phyloP scores from a whole-genome alignment of 371 early-diverging fungal species.

The Rhizomucor miehei region DNA sequence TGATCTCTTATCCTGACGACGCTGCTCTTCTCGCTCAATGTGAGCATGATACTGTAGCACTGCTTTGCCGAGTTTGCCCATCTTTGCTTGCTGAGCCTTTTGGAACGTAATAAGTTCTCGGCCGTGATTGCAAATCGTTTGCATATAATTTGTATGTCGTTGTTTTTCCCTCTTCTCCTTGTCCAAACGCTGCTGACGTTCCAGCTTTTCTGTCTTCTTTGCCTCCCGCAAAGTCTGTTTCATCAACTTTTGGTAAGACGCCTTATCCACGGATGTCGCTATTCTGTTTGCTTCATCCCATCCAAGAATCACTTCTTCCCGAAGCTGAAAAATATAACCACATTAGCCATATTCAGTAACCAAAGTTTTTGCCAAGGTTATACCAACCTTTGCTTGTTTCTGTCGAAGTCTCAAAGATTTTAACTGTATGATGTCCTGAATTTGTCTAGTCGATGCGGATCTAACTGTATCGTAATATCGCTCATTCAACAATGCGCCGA shows the following conservation, averaged over 20 bases:
- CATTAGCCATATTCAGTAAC: neutral
- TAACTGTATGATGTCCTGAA: conserved; percentile 86
- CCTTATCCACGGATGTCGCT: conserved; percentile 76
- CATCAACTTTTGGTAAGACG: conserved; percentile 83
- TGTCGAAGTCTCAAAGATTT: conserved; percentile 77
- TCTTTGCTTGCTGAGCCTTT: conserved; percentile 61
- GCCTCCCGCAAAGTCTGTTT: conserved; percentile 91
- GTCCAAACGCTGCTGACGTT: conserved; percentile 86
- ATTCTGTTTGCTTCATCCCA: conserved; percentile 70
- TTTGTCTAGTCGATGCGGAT: conserved; percentile 21
- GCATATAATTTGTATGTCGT: conserved; percentile 79
- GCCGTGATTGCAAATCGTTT: conserved; percentile 77
- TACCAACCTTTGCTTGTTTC: conserved; percentile 65
- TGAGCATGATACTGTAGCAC: conserved; percentile 79
- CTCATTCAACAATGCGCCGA: conserved; percentile 25
- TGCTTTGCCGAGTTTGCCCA: conserved; percentile 75
- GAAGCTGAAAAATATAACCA: conserved; percentile 40
- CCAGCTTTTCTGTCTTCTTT: conserved; percentile 87
- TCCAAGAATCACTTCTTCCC: conserved; percentile 75
- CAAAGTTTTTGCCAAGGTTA: neutral
- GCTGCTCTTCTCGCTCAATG: conserved; percentile 90
- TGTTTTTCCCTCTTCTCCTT: conserved; percentile 85
- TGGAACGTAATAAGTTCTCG: conserved; percentile 68
- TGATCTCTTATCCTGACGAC: conserved; percentile 73
- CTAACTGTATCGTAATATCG: conserved; percentile 37